Conservation (phyloP, 768 basidiomycete species). For the Mycena polygramma region DNA sequence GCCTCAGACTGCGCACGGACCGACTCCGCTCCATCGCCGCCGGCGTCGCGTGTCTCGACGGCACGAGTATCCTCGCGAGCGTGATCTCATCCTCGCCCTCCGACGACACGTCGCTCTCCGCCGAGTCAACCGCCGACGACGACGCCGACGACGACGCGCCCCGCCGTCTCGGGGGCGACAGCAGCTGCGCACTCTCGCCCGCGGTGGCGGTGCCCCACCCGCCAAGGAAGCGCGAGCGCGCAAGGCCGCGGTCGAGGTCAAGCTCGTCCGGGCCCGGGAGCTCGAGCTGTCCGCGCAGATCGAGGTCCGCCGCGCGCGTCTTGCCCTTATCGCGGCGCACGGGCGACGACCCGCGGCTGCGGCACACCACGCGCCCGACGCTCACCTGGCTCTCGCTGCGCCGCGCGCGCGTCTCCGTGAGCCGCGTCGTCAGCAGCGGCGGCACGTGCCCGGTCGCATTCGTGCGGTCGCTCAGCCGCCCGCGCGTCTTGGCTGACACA, state of each 20-base stretch:
- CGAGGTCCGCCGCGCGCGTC: constrained; percentile 30
- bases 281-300: constrained; percentile 33
- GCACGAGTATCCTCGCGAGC: constrained; percentile 35
- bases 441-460: constrained; percentile 23
- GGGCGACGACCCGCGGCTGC: constrained; percentile 37
- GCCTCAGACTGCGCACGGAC: constrained; percentile 34
- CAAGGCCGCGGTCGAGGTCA: constrained; percentile 25
- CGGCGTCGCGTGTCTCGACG: constrained; percentile 26
- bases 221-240: constrained; percentile 32
- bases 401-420: constrained; percentile 22
- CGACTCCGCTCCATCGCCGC: constrained; percentile 37
- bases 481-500: constrained; percentile 36
- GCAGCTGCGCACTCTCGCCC: constrained; percentile 21
- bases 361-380: constrained; percentile 36
- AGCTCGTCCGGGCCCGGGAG: constrained; percentile 26
- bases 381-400: constrained; percentile 39
- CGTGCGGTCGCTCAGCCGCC: constrained; percentile 37
- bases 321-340: constrained; percentile 39
- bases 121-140: constrained; percentile 13
- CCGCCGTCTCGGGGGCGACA: constrained; percentile 33
- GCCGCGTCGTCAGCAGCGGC: constrained; percentile 33
- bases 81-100: constrained; percentile 39
- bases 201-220: constrained; percentile 29
- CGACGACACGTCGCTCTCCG: constrained; percentile 32
- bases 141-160: neutral